phyloP scores from a whole-genome alignment of 192 early-diverging fungal species.

The Physocladia obscura region DNA sequence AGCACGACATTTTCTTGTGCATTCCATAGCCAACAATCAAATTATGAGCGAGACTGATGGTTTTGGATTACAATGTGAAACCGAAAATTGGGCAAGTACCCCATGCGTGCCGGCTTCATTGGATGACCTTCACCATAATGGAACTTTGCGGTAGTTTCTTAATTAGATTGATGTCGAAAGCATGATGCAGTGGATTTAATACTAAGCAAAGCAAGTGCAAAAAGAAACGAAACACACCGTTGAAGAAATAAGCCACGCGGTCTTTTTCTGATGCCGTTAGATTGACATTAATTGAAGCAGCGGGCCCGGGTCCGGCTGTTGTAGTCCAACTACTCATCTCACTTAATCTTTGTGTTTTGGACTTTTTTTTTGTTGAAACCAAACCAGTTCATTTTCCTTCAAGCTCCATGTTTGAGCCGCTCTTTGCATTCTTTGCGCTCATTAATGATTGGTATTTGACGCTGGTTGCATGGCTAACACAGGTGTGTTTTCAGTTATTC shows the following conservation, averaged over 20 bases:
- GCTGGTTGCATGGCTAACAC: not conserved
- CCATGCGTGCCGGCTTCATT: slow-evolving; percentile 96
- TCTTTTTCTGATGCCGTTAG: slow-evolving; percentile 22
- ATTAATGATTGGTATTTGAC: not conserved
- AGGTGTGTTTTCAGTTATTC: not conserved
- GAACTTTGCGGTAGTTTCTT: slow-evolving; percentile 35
- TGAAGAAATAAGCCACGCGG: slow-evolving; percentile 30
- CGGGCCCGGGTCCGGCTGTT: slow-evolving; percentile 11
- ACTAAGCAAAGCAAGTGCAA: not conserved
- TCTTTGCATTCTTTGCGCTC: not conserved
- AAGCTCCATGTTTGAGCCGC: no score
- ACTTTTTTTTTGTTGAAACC: not conserved
- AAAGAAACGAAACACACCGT: slow-evolving; percentile 2
- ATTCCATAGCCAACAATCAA: slow-evolving; percentile 90
- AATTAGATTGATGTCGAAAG: no score
- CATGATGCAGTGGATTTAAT: no score
- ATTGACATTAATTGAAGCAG: slow-evolving; percentile 15
- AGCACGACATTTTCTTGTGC: slow-evolving; percentile 85
- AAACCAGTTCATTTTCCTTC: no score
- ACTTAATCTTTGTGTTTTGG: no score
- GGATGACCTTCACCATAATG: slow-evolving; percentile 71
- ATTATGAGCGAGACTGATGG: slow-evolving; percentile 77
- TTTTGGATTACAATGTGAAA: not conserved
- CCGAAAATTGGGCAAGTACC: slow-evolving; percentile 29
- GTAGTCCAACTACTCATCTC: slow-evolving; percentile 4